Base-by-base conservation (phyloP, 2,329 filamentous ascomycete species). In the Triangularia setosa region DNA sequence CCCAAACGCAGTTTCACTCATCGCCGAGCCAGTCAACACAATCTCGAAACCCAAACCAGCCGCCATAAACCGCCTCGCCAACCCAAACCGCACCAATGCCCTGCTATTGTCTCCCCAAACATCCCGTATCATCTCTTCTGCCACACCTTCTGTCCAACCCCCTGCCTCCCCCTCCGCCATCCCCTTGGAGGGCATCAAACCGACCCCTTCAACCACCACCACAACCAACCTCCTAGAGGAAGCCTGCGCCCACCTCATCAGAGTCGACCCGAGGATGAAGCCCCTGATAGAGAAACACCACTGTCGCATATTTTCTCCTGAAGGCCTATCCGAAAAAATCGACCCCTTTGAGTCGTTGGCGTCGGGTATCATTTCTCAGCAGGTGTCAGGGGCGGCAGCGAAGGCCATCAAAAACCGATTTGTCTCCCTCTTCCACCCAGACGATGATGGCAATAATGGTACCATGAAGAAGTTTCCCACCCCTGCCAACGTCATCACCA, bases 281-380 rank as follows among this genome's bases (percentile, higher is more conserved):
- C 80, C 84, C 0, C 76, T 97, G 18, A 86, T 97, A 58, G 87
- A 91, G 64, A 85, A 86, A 64, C 84, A 96, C 73, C 85, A 85
- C 66, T 98, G 94, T 76, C 83, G 82, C 62, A 79, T 95, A 16
- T 98, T 98, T 78, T 90, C 88, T 1, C 85, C 92, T 0, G 88
- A 90, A 67, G 92, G 93, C 0, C 79, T 98, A n/a, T 86, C 89
- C 27, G 92, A 97, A 76, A 83, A 87, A 68, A 86, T 97, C 65
- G 92, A 98, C 76, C 95, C 95, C 0, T 99, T 97, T 73, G 89
- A 90, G 70, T 88, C 87, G 64, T 83, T 99, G 33, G 84, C 87
- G 44, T 93, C 90, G 75, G 90, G 93, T 60, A 97, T 99, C 73
- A 96, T 98, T 71, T 93, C 92, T 61, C 95, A 98, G 78, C 95